Evolutionary conservation across 441 rosid species (phyloP).

Genomic region (Gossypium schwendimanii): DNA sequence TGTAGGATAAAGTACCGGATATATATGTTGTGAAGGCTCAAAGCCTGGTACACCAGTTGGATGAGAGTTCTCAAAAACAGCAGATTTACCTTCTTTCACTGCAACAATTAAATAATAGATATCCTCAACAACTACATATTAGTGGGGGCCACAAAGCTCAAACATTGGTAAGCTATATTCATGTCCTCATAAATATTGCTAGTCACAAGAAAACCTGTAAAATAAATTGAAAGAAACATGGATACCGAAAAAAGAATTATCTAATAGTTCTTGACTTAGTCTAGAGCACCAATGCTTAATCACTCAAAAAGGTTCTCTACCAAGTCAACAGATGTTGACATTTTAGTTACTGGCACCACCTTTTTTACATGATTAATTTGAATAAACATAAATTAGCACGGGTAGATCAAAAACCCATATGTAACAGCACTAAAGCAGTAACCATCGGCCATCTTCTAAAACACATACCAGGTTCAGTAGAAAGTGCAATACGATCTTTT

Average conservation of each 20-base stretch:
- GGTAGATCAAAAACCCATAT: neutral
- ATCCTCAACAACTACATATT: conserved; percentile 11
- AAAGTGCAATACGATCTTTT: conserved; percentile 77
- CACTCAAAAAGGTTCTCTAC: neutral
- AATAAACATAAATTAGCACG: neutral
- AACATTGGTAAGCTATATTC: neutral
- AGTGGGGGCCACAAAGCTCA: neutral
- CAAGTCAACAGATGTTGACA: neutral
- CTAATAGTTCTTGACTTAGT: neutral
- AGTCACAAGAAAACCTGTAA: neutral
- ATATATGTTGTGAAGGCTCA: conserved; percentile 42
- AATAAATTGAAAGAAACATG: neutral
- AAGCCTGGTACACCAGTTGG: conserved; percentile 24
- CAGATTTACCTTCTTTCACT: conserved; percentile 48
- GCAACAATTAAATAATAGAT: conserved; percentile 25
- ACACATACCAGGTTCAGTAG: conserved; percentile 51
- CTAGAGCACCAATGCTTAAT: conserved; percentile 4
- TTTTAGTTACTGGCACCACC: neutral
- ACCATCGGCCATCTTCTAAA: neutral
- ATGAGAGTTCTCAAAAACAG: conserved; percentile 38
- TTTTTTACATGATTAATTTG: neutral
- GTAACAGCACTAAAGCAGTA: neutral
- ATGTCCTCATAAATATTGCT: neutral
- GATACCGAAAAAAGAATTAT: neutral
- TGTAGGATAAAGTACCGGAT: conserved; percentile 45